Evolutionary conservation across 2,329 filamentous ascomycete species (phyloP), one percentile per base, ranked within the genome.

Genomic region (Rachicladosporium sp.): DNA sequence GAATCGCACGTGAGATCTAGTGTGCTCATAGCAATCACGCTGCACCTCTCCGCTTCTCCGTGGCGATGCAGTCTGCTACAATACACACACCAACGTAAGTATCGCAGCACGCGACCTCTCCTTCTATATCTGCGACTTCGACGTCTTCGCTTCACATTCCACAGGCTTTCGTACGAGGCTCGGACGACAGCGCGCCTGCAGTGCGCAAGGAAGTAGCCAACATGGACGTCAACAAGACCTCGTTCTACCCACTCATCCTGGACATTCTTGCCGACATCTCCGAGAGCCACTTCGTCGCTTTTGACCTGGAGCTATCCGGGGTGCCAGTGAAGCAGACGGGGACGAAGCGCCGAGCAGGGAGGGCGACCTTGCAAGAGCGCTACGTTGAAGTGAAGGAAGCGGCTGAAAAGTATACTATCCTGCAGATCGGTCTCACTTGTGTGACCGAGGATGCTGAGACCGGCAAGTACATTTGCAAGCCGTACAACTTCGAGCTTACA

Each of bases 281-380:
- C 19, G 64, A 70, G 40, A 70, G 75, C 29, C 66, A 69, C 43
- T 81, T 80, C 49, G 71, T 82, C 9, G 65, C 76, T 3, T 65
- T 82, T 42, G 78, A 82, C 51, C 64, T 81, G 9, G 78, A 82
- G 56, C 70, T 82, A 35, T 80, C 77, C 10, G 78, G 78, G 2
- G 76, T 82, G 13, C 64, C 67, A 2, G 57, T 56, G 9, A 66
- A 66, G 15, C 59, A 61, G 34, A 49, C 51, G 10, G 53, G 51
- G 41, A 50, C 49, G 38, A 53, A 48, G 36, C 56, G 56, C 31
- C 35, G 40, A 19, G 35, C 33, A 8, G 66, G 42, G 19, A 34
- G 40, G 10, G 67, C 67, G 27, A 69, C 68, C 3, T 59, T 82
- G 2, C 71, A 81, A 48, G 62, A 77, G 33, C 69, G 73, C 40